Evolutionary conservation across 2,329 filamentous ascomycete genomes (phyloP).

Genomic region (Teratosphaeria pseudoeucalypti): DNA sequence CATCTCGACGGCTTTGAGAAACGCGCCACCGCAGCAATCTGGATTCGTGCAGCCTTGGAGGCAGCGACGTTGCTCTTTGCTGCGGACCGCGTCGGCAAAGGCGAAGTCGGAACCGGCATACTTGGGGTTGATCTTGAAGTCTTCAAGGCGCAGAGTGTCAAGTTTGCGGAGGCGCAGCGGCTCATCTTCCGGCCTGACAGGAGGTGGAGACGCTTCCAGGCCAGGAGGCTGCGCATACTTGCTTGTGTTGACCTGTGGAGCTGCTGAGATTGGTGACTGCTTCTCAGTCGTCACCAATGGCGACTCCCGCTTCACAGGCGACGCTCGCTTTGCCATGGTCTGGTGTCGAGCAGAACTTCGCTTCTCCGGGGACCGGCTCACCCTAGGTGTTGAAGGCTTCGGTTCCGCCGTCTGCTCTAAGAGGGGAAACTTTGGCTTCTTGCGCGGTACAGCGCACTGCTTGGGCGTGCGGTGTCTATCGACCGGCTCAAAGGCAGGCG

Average conservation of each 20-base stretch:
- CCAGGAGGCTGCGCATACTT: neutral
- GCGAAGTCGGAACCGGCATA: slow-evolving; percentile 65
- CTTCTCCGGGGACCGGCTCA: neutral
- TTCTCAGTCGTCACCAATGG: neutral
- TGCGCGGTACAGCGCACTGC: neutral
- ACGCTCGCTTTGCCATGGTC: neutral
- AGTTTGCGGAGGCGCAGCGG: slow-evolving; percentile 50
- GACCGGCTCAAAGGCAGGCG: neutral
- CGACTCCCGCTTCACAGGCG: neutral
- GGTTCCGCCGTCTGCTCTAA: neutral
- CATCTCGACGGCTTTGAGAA: slow-evolving; percentile 52
- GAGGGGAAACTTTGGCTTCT: neutral
- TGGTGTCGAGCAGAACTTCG: neutral
- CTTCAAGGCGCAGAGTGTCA: slow-evolving; percentile 49
- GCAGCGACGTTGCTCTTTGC: slow-evolving; percentile 56
- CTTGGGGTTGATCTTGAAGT: slow-evolving; percentile 74
- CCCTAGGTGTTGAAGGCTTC: neutral
- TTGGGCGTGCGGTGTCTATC: neutral
- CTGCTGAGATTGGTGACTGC: neutral
- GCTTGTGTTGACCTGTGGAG: neutral
- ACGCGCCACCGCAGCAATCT: slow-evolving; percentile 65
- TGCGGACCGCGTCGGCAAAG: slow-evolving; percentile 64
- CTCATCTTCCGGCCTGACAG: slow-evolving; percentile 25
- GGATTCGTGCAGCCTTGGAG: slow-evolving; percentile 64
- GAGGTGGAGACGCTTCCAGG: slow-evolving; percentile 12